Evolutionary conservation across 129 eudicot species (phyloP).

Genomic region (Scalesia atractyloides): DNA sequence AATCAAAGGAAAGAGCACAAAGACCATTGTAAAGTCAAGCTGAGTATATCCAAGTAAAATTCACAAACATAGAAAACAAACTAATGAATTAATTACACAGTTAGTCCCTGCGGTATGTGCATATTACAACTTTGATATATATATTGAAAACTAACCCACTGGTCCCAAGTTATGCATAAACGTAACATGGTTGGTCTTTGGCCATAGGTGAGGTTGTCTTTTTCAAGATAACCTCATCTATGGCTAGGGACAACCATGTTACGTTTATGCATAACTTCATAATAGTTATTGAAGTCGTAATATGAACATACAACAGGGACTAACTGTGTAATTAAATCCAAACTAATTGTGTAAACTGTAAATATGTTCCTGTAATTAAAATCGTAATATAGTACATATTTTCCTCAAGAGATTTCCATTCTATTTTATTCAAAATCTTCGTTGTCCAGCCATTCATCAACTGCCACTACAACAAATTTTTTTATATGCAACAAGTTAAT

Average conservation of each 20-base stretch:
- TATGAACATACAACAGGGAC: too few species aligned
- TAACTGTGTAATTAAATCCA: not conserved
- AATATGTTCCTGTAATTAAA: conserved; percentile 28
- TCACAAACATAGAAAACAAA: not conserved
- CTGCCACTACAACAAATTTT: conserved; percentile 28
- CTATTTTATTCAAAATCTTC: conserved; percentile 21
- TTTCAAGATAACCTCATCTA: too few species aligned
- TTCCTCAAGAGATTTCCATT: conserved; percentile 6
- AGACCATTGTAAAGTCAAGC: conserved; percentile 14
- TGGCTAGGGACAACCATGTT: too few species aligned
- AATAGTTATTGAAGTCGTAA: too few species aligned
- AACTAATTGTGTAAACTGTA: conserved; percentile 26
- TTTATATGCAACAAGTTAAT: conserved; percentile 33
- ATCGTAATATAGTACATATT: conserved; percentile 30
- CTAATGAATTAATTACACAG: too few species aligned
- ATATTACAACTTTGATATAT: too few species aligned
- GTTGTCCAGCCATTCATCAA: conserved; percentile 24
- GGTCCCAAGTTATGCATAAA: conserved; percentile 24
- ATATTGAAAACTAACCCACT: too few species aligned
- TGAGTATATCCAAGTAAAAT: conserved; percentile 24
- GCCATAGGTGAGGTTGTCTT: too few species aligned
- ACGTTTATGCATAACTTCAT: too few species aligned
- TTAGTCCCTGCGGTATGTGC: too few species aligned
- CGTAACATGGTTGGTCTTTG: too few species aligned
- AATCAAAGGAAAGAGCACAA: conserved; percentile 19